These are phyloP conservation scores for Myrmaecium sp. DNA, from an alignment of 2,329 filamentous ascomycete species.

Conservation along the genomic window DNA sequence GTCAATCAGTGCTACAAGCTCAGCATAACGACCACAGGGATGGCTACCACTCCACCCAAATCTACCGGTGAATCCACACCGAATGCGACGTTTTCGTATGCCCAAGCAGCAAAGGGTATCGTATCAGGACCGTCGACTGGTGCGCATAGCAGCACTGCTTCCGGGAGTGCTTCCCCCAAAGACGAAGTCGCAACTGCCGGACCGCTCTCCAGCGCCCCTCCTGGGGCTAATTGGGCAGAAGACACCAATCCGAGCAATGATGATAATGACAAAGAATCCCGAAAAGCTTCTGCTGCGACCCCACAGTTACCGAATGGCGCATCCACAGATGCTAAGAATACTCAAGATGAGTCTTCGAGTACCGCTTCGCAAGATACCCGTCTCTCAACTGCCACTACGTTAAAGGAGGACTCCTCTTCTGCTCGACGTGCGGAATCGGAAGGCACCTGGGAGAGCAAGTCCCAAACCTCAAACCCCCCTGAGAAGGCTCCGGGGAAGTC, in stretches of 20 bases:
- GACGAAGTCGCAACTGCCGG: constrained; percentile 14
- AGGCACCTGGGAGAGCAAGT: constrained; percentile 49
- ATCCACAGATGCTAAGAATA: constrained; percentile 9
- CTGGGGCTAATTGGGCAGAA: constrained; percentile 28
- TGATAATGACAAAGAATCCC: constrained; percentile 10
- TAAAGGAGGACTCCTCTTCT: constrained; percentile 43
- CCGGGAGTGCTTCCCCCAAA: constrained; percentile 26
- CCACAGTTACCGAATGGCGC: constrained; percentile 8
- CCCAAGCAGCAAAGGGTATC: constrained; percentile 81
- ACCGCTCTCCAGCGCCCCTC: constrained; percentile 13
- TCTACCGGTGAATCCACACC: constrained; percentile 10
- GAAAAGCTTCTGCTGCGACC: constrained; percentile 11
- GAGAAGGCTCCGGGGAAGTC: constrained; percentile 35
- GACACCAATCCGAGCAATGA: constrained; percentile 27
- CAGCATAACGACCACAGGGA: constrained; percentile 4
- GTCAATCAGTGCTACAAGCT: neutral
- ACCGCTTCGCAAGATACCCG: constrained; percentile 37
- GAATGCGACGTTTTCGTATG: constrained; percentile 63
- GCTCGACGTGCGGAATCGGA: constrained; percentile 48
- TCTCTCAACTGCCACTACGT: constrained; percentile 34
- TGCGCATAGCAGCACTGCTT: constrained; percentile 27
- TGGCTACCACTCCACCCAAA: constrained; percentile 12
- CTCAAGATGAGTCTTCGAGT: constrained; percentile 10
- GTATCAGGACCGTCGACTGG: constrained; percentile 29
- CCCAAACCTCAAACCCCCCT: constrained; percentile 43